Evolutionary conservation across 2,329 filamentous ascomycete species (phyloP), one percentile per base, ranked within the genome.

Genomic region (Stachybotrys elegans): DNA sequence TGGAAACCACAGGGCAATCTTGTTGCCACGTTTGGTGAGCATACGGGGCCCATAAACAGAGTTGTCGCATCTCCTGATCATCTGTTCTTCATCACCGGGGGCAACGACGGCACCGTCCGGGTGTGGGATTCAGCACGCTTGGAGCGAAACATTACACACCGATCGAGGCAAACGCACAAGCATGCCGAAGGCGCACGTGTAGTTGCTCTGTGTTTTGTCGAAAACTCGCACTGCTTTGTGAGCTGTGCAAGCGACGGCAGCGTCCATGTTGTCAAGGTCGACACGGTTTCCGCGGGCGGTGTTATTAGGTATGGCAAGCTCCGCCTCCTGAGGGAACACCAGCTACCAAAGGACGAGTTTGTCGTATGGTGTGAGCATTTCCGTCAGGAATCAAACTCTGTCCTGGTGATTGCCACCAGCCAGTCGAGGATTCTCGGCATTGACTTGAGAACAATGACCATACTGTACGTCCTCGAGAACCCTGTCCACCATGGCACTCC

Each of bases 301-400:
- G 78, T 80, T 6, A 76, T 78, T 42, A 84, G 88, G 45, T 97
- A 96, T 60, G 83, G 87, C 35, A 91, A 88, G 55, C 76, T 92
- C 32, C 81, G 75, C 12, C 57, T 88, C 13, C 72, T 97, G 41
- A 83, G 92, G 12, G 84, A 92, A 54, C 92, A 94, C 62, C 83
- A 88, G 51, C 79, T 98, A 13, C 79, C 81, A 0, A 63, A 71
- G 21, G 81, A 74, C 34, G 91, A 97, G 61, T 82, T 85, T 58
- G 90, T 86, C 1, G 79, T 95, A 2, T 96, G 91, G 88, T 84
- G 88, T 48, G 88, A 96, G 60, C 92, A 98, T 65, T 95, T 89
- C 65, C 88, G 88, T 50, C 76, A 84, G 37, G 90, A 95, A 42
- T 79, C 79, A 1, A 81, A 76, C 51, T 97, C 92, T n/a, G 79